A percentile compares a stretch with the other conserved stretches of the same genome.
Evolutionary conservation across 2,329 filamentous ascomycete genomes (phyloP).

Genomic region (Leptographium wingfieldii): DNA sequence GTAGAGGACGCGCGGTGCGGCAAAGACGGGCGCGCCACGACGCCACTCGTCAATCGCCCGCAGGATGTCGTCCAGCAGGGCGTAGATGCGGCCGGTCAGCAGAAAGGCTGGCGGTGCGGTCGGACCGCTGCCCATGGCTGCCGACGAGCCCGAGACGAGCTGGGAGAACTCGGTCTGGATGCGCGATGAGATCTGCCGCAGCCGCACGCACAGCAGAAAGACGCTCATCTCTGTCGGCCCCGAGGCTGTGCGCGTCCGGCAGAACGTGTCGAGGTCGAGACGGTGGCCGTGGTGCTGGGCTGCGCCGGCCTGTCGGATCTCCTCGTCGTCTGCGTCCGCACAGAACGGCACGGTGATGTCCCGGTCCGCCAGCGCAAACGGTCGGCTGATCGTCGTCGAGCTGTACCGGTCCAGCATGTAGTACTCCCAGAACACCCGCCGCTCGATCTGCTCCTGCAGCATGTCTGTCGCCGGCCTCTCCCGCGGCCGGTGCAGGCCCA

Average conservation of each 20-base stretch:
- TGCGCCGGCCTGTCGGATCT: background rate
- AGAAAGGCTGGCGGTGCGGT: background rate
- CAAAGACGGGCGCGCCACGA: slow-evolving; percentile 7
- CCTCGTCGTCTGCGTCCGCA: slow-evolving; percentile 1
- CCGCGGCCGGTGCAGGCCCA: slow-evolving; percentile 1
- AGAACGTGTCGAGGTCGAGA: background rate
- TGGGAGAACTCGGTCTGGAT: slow-evolving; percentile 2
- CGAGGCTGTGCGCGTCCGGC: background rate
- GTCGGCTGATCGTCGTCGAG: slow-evolving; percentile 27
- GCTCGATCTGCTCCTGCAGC: slow-evolving; percentile 2
- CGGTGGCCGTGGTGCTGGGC: background rate
- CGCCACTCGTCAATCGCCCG: background rate
- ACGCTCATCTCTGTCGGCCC: slow-evolving; percentile 1
- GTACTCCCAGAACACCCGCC: slow-evolving; percentile 30
- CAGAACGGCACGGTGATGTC: slow-evolving; percentile 20
- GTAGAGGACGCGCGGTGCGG: slow-evolving; percentile 24
- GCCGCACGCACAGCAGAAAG: background rate
- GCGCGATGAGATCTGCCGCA: slow-evolving; percentile 2
- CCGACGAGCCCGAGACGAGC: background rate
- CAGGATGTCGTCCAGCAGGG: slow-evolving; percentile 1
- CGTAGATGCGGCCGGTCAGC: slow-evolving; percentile 1
- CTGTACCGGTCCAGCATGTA: slow-evolving; percentile 32
- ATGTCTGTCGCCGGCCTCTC: background rate
- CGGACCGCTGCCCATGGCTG: background rate
- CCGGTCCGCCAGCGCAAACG: slow-evolving; percentile 26